Evolutionary conservation across 139 green algal species (phyloP), one percentile per base, ranked within the genome.

Genomic region (Nannochloris sp.): DNA sequence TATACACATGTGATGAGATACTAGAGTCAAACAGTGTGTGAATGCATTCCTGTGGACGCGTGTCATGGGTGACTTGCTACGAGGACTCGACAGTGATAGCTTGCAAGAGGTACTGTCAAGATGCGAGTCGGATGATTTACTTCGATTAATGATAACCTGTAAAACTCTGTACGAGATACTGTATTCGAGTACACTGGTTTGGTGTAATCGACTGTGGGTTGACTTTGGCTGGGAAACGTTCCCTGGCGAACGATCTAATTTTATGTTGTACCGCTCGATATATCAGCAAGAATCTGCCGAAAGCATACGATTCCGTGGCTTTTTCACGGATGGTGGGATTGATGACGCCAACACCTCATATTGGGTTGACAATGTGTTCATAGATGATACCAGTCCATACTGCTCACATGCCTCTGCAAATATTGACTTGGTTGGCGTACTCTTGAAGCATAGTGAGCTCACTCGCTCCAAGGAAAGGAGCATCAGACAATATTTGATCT

Each of bases 281-380:
- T 18, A 4, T 31, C 57, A 31, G 6, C 5, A 18, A 14, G n/a
- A 27, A 64, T 27, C 57, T 8, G 15, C 14, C 18, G 50, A 34
- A 58, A 18, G n/a, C n/a, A 53, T 64, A 25, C 60, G 60, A 21
- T 66, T 66, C 36, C 34, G 57, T 16, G 60, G 60, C 18, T 23
- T 51, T 2, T 43, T 66, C 6, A 44, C 31, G 5, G 56, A 54
- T 43, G 60, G 60, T 19, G 25, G 24, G 6, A 21, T 66, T 15
- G 60, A 66, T 31, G 14, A 24, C 15, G 24, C 7, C 5, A 66
- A 66, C n/a, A 23, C 57, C 15, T 44, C 18, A 4, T 66, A 66
- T 15, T 66, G 36, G 36, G 34, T 66, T 15, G 60, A 66, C 14
- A 58, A 66, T 31, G 14, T 54, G 10, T 66, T 66, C 31, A 66